phyloP scores from a whole-genome alignment of 2,329 filamentous ascomycete species.

The Zymoseptoria brevis region DNA sequence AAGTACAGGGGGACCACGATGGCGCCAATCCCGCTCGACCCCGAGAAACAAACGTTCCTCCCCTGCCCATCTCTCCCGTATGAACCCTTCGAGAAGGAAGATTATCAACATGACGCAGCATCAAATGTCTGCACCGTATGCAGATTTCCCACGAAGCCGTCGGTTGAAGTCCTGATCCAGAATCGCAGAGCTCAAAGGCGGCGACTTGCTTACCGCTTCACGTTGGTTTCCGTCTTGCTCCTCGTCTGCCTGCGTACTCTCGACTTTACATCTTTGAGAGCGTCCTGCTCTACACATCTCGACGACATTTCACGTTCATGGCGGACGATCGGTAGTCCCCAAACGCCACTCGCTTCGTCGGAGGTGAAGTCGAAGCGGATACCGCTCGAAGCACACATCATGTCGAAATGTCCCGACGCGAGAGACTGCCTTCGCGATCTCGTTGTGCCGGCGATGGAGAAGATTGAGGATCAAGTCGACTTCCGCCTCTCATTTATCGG shows the following conservation, averaged over 20 bases:
- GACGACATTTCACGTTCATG: conserved; percentile 3
- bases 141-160: background rate
- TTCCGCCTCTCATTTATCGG: conserved; percentile 90
- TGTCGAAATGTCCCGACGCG: conserved; percentile 90
- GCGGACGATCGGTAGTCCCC: conserved; percentile 15
- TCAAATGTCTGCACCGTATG: background rate
- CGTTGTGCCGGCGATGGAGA: conserved; percentile 79
- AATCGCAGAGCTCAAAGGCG: background rate
- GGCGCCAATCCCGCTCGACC: conserved; percentile 2
- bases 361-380: conserved; percentile 37
- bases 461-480: conserved; percentile 73
- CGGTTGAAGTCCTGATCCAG: background rate
- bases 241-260: conserved; percentile 17
- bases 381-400: conserved; percentile 87
- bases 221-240: conserved; percentile 20
- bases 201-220: conserved; percentile 2
- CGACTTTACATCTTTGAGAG: background rate
- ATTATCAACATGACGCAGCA: no score
- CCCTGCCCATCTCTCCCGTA: background rate
- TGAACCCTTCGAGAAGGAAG: no score
- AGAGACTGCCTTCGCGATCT: conserved; percentile 71
- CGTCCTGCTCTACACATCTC: conserved; percentile 7
- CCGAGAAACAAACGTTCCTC: conserved; percentile 25
- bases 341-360: conserved; percentile 12
- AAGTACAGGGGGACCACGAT: background rate